phyloP scores from a whole-genome alignment of 2,329 filamentous ascomycete genomes.

The Penicillium polonicum region DNA sequence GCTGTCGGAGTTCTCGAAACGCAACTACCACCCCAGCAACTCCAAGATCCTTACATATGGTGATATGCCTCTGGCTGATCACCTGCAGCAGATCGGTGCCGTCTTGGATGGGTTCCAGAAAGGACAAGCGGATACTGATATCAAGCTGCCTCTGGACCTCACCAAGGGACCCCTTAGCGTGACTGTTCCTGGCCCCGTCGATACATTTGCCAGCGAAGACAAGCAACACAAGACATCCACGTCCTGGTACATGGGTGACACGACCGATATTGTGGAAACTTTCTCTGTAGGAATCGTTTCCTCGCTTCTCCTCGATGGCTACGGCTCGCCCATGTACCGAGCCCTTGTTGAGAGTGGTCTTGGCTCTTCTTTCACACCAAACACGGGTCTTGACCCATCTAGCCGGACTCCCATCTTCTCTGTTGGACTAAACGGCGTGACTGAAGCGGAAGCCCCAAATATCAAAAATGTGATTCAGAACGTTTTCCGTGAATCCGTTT shows the following conservation, averaged over 20 bases:
- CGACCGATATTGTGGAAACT: slow-evolving; percentile 77
- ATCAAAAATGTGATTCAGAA: slow-evolving; percentile 72
- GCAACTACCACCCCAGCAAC: slow-evolving; percentile 97
- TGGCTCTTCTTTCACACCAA: slow-evolving; percentile 90
- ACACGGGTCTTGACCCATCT: slow-evolving; percentile 84
- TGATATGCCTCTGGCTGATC: slow-evolving; percentile 79
- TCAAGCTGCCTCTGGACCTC: slow-evolving; percentile 74
- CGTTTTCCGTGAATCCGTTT: slow-evolving; percentile 67
- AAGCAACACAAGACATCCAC: slow-evolving; percentile 92
- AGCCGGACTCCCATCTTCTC: slow-evolving; percentile 80
- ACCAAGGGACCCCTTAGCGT: slow-evolving; percentile 65
- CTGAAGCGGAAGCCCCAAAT: slow-evolving; percentile 71
- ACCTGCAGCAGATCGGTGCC: slow-evolving; percentile 74
- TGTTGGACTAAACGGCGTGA: slow-evolving; percentile 86
- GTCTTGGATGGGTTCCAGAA: slow-evolving; percentile 72
- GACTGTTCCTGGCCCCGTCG: slow-evolving; percentile 74
- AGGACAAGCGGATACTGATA: slow-evolving; percentile 66
- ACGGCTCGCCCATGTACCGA: slow-evolving; percentile 88
- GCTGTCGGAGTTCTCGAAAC: slow-evolving; percentile 79
- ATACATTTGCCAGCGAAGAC: slow-evolving; percentile 80
- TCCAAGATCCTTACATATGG: slow-evolving; percentile 95
- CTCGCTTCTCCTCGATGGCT: slow-evolving; percentile 85
- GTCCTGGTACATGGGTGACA: slow-evolving; percentile 87
- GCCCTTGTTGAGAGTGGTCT: slow-evolving; percentile 85
- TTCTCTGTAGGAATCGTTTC: slow-evolving; percentile 83